Evolutionary conservation across 768 basidiomycete species (phyloP), one percentile per base, ranked within the genome.

Genomic region (Pisolithus sp.): DNA sequence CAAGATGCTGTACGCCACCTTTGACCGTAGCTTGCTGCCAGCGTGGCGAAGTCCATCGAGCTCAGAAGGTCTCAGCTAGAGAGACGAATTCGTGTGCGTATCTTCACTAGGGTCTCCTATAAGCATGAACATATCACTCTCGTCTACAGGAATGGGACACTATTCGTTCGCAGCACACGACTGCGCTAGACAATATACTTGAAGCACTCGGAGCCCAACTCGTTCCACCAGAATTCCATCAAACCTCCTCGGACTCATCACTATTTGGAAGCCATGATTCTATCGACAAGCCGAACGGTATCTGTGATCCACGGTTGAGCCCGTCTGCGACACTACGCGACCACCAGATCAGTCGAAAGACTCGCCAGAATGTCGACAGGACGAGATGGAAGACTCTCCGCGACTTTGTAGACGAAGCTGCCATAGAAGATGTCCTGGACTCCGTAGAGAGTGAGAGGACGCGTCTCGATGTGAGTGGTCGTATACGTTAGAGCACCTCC

Each of bases 321-420:
- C 68, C 56, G 49, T 60, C 66, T 12, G 68, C 65, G 5, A 68
- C 68, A 8, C 64, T 69, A 9, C 58, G 66, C 5, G 65, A 50
- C 42, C 55, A 58, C 55, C 28, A 44, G 5, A 54, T 62, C 23
- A 58, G 60, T 21, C 57, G 45, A 48, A 61, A 63, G 28, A 55
- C 49, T 10, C 57, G 51, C 3, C 58, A 56, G 28, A 53, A 58
- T 51, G 62, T 59, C 23, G 82, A 85, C 57, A 72, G 81, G 52
- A 74, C 71, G 38, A 74, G 71, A 30, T 91, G 89, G 89, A 92
- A 89, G 73, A 87, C 85, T 0, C 62, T 92, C 31, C 78, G 90
- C 31, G 89, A 92, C 62, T 92, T 93, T 65, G 86, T 91, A 34
- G 87, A 91, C 58, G 90, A 93, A 58, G 76, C 82, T 28, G 85